Base-by-base conservation (phyloP, 2,329 filamentous ascomycete species). In the Polychaeton citri region DNA sequence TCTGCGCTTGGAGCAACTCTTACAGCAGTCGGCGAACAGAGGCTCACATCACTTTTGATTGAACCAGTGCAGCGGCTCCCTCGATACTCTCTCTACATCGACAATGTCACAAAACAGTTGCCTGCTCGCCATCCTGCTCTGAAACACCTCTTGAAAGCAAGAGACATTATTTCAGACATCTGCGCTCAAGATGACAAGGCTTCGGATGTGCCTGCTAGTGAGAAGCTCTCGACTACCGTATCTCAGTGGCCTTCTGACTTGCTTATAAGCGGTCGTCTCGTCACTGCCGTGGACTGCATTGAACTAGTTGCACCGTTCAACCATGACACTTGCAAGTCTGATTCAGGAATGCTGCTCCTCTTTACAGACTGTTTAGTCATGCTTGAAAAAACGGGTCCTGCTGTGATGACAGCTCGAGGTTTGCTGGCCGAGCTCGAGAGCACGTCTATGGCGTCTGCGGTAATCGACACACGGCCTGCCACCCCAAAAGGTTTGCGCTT, bases 21-120 rank as follows among this genome's bases (percentile, higher is more conserved):
- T 3, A 75, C 83, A 35, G 76, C 87, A 44, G 81, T 81, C 2
- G 88, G 90, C 37, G 90, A 96, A 57, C 90, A 98, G 61, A 74
- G 78, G 38, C 72, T 96, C 36, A 86, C 84, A 33, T 96, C 90
- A 3, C 73, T 90, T 43, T 71, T 98, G 37, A 98, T 98, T 55
- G 90, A 98, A 59, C 90, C 90, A 2, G 87, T 98, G 1, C 90
- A 98, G 58, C 74, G 90, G 35, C 70, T 98, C 35, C 90, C 90
- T 18, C 79, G 90, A 18, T 98, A 98, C 62, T 95, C 85, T 51
- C 68, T 98, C 21, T 80, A 96, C 53, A 96, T 98, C 49, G 90
- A 98, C 62, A 87, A 92, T 51, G 95, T 98, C 52, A 74, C 90
- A 33, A 77, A 79, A 45, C 86, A 81, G 41, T 71, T 96, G 13